Conservation (phyloP, 768 basidiomycete species). For the Lentinula guzmanii region DNA sequence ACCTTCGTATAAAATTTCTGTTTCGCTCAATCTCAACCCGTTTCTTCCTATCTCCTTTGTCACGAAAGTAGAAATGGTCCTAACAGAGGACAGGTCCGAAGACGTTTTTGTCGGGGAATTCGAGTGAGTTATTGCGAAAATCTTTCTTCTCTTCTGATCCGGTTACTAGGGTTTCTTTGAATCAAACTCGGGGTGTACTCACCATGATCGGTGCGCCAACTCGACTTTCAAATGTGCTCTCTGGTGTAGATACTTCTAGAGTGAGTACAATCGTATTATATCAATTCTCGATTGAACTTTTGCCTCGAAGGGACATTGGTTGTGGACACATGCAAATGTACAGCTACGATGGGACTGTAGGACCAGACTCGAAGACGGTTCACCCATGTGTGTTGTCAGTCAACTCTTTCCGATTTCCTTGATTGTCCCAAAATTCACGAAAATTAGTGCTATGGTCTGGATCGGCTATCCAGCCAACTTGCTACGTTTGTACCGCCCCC, state of each 20-base stretch:
- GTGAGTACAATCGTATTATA: constrained; percentile 15
- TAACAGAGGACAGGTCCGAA: constrained; percentile 19
- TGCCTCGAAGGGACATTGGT: constrained; percentile 28
- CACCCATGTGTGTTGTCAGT: constrained; percentile 40
- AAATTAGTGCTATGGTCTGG: constrained; percentile 24
- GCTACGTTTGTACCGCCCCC: constrained; percentile 44
- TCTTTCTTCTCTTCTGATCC: not conserved
- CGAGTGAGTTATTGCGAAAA: constrained; percentile 19
- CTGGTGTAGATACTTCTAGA: constrained; percentile 22
- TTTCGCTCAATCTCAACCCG: constrained; percentile 37
- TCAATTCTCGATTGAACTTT: not conserved
- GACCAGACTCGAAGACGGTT: constrained; percentile 36
- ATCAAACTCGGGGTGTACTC: constrained; percentile 34
- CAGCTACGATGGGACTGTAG: constrained; percentile 42
- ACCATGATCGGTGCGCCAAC: constrained; percentile 33
- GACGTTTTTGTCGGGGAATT: constrained; percentile 32
- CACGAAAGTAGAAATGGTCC: constrained; percentile 28
- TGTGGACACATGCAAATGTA: constrained; percentile 31
- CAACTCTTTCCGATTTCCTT: not conserved
- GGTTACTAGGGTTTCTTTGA: constrained; percentile 28
- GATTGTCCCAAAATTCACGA: not conserved
- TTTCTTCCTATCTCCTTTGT: constrained; percentile 39
- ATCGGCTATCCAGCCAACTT: constrained; percentile 24
- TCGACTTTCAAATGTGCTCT: constrained; percentile 32
- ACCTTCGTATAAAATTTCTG: constrained; percentile 36